Evolutionary conservation across 345 rosid species (phyloP), one percentile per base, ranked within the genome.

Genomic region (Heritiera littoralis): DNA sequence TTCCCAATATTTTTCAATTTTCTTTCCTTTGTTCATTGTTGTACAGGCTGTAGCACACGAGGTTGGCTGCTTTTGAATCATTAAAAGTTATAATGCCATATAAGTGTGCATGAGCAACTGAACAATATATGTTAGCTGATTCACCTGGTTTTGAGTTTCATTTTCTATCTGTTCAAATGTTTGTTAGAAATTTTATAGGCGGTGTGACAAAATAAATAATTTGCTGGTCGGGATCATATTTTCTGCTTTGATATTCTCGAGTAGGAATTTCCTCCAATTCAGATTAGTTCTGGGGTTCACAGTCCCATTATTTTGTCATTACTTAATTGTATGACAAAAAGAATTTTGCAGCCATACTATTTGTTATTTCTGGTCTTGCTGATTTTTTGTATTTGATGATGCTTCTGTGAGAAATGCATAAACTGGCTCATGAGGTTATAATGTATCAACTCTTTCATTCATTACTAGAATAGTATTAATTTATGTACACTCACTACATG

Each of bases 1-100:
- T 75, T 40, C 75, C 61, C 60, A 48, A 65, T 75, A 9, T 15
- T 28, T 60, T 41, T 52, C 43, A 38, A 46, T 32, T 40, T 74
- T 43, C 67, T 64, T 40, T 61, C 77, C 41, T 43, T n/a, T 52
- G 43, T 32, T 13, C 15, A 63, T 14, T 46, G 45, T 58, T 56
- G 66, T 28, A 8, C 23, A 35, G 74, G 41, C 49, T 58, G n/a
- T 69, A 70, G 48, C 54, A 48, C 73, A 10, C 5, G 45, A 6
- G 18, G 46, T 66, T 75, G n/a, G 59, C 40, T 72, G 11, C 41
- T 70, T 28, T 49, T 49, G 20, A 51, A 51, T 48, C 59, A 10
- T 59, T 20, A 23, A 59, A 59, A 59, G 14, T 59, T 13, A 9
- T 59, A 59, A 59, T 3, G 35, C 20, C 46, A 7, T 43, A 6